These are phyloP conservation scores for Yamagishiella unicocca DNA, from an alignment of 139 green algal genomes.

Conservation along the genomic window DNA sequence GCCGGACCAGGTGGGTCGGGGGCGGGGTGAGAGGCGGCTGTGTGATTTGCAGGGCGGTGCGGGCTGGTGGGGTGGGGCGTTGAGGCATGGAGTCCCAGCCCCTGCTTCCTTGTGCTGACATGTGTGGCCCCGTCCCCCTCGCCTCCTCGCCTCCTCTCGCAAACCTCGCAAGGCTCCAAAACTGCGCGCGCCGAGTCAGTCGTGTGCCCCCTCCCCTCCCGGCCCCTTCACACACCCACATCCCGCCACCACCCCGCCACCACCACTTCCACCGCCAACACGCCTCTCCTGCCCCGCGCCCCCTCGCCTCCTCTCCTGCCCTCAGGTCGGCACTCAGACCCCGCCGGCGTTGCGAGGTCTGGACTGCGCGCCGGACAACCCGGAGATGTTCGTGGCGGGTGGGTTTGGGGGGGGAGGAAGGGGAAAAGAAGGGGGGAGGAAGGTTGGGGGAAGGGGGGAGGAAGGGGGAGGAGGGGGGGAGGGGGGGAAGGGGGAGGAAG, in stretches of 20 bases:
- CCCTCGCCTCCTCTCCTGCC: not conserved
- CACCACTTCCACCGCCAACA: not conserved
- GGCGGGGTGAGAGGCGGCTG: not conserved
- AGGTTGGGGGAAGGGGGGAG: not conserved
- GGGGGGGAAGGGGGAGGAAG: not conserved
- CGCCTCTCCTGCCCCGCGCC: not conserved
- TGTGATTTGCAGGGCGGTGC: not conserved
- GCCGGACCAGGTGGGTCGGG: constrained; percentile 41
- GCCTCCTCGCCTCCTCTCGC: too few relatives aligned
- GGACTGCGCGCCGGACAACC: constrained; percentile 50
- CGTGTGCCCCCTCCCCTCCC: not conserved
- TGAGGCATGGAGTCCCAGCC: too few relatives aligned
- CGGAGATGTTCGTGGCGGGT: constrained; percentile 66
- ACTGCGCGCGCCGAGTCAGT: too few relatives aligned
- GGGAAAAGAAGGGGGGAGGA: not conserved
- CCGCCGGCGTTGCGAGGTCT: constrained; percentile 54
- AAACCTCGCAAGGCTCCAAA: too few relatives aligned
- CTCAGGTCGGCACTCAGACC: constrained; percentile 37
- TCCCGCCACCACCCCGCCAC: not conserved
- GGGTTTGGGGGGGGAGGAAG: not conserved
- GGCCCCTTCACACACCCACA: not conserved
- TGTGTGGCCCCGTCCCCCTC: too few relatives aligned
- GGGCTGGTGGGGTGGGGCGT: too few relatives aligned
- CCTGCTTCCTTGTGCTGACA: too few relatives aligned
- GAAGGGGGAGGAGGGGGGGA: not conserved